These are phyloP conservation scores for Umbelopsis sp. DNA, from an alignment of 192 early-diverging fungal genomes.

Conservation along the genomic window DNA sequence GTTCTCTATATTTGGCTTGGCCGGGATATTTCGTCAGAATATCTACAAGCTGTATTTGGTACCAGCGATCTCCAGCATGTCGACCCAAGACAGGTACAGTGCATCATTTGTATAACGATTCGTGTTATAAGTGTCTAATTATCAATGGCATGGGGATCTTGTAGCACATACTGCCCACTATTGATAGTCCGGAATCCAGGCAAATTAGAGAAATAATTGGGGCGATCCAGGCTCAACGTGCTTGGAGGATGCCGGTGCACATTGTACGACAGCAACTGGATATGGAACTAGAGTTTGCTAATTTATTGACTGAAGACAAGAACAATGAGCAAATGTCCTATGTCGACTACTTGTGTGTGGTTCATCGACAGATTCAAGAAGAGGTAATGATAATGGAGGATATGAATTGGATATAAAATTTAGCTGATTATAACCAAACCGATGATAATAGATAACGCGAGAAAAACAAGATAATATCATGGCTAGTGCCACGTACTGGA, in stretches of 20 bases:
- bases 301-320: constrained; percentile 85
- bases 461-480: constrained; percentile 15
- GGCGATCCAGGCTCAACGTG: constrained; percentile 60
- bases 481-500: constrained; percentile 14
- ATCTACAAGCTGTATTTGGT: constrained; percentile 82
- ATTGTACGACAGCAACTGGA: constrained; percentile 88
- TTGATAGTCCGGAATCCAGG: constrained; percentile 59
- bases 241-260: constrained; percentile 64
- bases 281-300: constrained; percentile 79
- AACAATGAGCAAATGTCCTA: constrained; percentile 88
- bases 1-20: constrained; percentile 88
- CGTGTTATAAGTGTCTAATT: too few relatives aligned
- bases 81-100: constrained; percentile 62
- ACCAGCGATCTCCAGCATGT: constrained; percentile 71
- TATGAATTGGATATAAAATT: background rate
- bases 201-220: constrained; percentile 64
- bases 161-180: constrained; percentile 64
- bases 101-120: background rate
- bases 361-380: constrained; percentile 86
- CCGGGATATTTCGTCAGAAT: constrained; percentile 57
- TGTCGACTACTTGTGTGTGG: constrained; percentile 86
- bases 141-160: background rate
- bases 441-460: constrained; percentile 11
- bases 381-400: constrained; percentile 47
- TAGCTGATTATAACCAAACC: background rate